Evolutionary conservation across 345 rosid genomes (phyloP).

Genomic region (Bruguiera parviflora): DNA sequence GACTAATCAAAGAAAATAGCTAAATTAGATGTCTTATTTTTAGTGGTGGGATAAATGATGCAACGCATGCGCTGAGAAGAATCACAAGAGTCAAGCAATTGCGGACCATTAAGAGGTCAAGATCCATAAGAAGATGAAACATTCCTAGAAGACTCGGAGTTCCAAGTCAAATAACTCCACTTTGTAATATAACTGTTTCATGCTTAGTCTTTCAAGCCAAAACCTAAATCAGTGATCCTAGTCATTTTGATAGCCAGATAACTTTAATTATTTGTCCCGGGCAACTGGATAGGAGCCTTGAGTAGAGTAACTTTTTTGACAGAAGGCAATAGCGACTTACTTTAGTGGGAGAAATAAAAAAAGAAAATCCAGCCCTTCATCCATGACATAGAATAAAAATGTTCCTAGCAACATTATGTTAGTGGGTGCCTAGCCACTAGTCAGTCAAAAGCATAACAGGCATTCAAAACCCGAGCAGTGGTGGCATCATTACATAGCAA

Average conservation of each 20-base stretch:
- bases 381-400: neutral
- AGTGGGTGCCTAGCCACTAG: constrained; percentile 22
- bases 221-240: constrained; percentile 1
- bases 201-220: constrained; percentile 13
- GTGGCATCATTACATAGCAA: constrained; percentile 10
- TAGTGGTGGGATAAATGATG: no score
- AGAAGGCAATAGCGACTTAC: constrained; percentile 4
- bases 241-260: neutral
- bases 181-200: constrained; percentile 7
- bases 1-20: constrained; percentile 46
- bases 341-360: constrained; percentile 14
- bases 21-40: no score
- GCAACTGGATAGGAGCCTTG: constrained; percentile 13
- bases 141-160: neutral
- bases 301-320: constrained; percentile 22
- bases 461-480: neutral
- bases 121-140: neutral
- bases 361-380: neutral
- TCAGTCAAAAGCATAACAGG: constrained; percentile 16
- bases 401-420: constrained; percentile 8
- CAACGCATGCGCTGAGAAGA: no score
- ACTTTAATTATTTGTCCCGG: constrained; percentile 8
- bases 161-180: neutral
- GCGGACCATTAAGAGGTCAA: neutral
- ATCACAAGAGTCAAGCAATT: neutral